Evolutionary conservation across 345 rosid species (phyloP), one percentile per base, ranked within the genome.

Genomic region (Psidium guajava): DNA sequence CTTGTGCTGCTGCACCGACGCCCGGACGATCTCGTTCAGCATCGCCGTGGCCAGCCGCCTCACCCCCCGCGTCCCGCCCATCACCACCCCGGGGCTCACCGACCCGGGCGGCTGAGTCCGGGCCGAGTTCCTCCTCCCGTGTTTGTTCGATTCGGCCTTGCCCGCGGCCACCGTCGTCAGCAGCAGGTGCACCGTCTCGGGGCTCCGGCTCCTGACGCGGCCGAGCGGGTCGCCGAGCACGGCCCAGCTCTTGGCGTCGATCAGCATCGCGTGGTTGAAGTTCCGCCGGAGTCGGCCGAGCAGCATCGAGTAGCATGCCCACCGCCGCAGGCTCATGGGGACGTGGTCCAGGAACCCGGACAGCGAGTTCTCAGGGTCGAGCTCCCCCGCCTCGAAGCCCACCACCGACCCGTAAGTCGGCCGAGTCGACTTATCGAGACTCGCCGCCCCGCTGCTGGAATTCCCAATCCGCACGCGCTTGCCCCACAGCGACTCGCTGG

Each of bases 231-330:
- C 98, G n/a, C 93, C 90, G 86, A 92, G 88, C 15, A 97, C 11
- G n/a, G 91, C 13, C 85, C 90, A 40, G n/a, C 85, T 91, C 54
- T n/a, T 95, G 1, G 91, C 91, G 85, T 97, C 98, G 1, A 91
- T 86, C 11, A 97, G 90, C 90, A n/a, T 87, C 32, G 95, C 82
- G 84, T 95, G 99, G 90, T 93, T 97, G 85, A 94, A 97, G 86
- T 87, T 94, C 53, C 95, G 92, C 83, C 96, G 86, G 59, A 97
- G 87, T 49, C 98, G 97, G 4, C 98, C 99, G 0, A 97, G 91
- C 3, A 97, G 88, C 98, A 97, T 95, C 32, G 98, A 95, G 55
- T 95, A 97, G 88, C 96, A 92, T 14, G n/a, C 98, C 98, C 99
- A 97, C 82, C 99, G 87, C 75, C 94, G 86, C 85, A 97, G 75